Conservation (phyloP, 23 red algal genomes). For the Gracilaria gracilis region DNA sequence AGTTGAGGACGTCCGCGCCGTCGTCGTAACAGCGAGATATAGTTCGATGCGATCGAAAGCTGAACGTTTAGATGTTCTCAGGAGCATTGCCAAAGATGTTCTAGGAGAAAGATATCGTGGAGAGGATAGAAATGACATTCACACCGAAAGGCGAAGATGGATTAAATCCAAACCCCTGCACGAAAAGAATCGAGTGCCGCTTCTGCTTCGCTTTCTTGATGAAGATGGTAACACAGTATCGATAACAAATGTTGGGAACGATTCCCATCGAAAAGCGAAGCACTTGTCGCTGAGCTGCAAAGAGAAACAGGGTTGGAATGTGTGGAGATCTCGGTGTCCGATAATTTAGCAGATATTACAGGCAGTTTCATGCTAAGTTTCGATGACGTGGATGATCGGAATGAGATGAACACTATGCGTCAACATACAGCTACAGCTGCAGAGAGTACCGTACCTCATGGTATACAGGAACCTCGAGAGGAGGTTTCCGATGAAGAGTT, state of each 20-base stretch:
- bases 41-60: slow-evolving; percentile 23
- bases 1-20: slow-evolving; percentile 38
- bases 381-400: slow-evolving; percentile 5
- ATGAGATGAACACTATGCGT: not conserved
- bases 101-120: not conserved
- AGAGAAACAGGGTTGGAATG: slow-evolving; percentile 40
- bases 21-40: slow-evolving; percentile 55
- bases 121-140: not conserved
- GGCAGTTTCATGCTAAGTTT: not conserved
- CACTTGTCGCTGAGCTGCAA: slow-evolving; percentile 24
- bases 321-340: not conserved
- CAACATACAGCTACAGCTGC: not conserved
- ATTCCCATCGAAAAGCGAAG: slow-evolving; percentile 36
- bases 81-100: slow-evolving; percentile 21
- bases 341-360: slow-evolving; percentile 3
- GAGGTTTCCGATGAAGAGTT: not conserved
- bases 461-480: not conserved
- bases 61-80: slow-evolving; percentile 19
- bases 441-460: not conserved
- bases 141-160: slow-evolving; percentile 26
- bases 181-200: slow-evolving; percentile 52
- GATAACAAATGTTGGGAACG: slow-evolving; percentile 44
- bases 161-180: slow-evolving; percentile 26
- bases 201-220: slow-evolving; percentile 48
- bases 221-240: slow-evolving; percentile 29